Base-by-base conservation (phyloP, 129 eudicot species). In the Tanacetum coccineum region DNA sequence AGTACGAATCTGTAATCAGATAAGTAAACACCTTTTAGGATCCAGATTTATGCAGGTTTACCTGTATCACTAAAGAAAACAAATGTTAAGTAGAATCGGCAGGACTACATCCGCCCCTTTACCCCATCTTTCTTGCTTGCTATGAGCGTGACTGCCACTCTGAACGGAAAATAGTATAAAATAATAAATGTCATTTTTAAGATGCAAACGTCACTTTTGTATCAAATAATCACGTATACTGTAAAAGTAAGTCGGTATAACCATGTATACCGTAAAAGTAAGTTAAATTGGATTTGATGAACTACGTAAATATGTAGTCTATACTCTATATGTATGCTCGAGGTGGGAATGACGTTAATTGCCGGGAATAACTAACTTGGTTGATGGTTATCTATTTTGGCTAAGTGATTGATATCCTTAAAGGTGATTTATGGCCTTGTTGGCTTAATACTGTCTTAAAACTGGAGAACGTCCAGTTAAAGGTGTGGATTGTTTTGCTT, bases 1-100 rank as follows among this genome's bases (percentile, higher is more conserved):
- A 30, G 15, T 54, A 6, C 21, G 2, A 32, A 8, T 39, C 4
- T 49, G 74, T 15, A 67, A 30, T 48, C 59, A 65, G 50, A 57
- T 59, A 32, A 2, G 47, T 22, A 63, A 59, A 28, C 15, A 18
- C 59, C 18, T 55, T n/a, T 45, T 21, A 45, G 72, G 72, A 9
- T 65, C 42, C 14, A 14, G 42, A 36, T 6, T 36, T 6, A 36
- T 36, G 42, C 10, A 30, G 39, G 39, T 30, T 30, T 30, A 30
- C 39, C 39, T 36, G 42, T 7, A 36, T 36, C 42, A 36, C 0
- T 36, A 36, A 36, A 7, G 42, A 9, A 46, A 73, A 73, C 48
- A 32, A 42, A 48, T 12, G 13, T 9, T 55, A 56, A 30, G 13
- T 44, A 42, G 51, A 54, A 7, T 65, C 46, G 62, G 14, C 51